Percentiles rank a stretch among this genome's conserved stretches.
These are phyloP conservation scores for Pyrenophora tritici-repentis DNA, from an alignment of 2,329 filamentous ascomycete species.

Conservation along the genomic window DNA sequence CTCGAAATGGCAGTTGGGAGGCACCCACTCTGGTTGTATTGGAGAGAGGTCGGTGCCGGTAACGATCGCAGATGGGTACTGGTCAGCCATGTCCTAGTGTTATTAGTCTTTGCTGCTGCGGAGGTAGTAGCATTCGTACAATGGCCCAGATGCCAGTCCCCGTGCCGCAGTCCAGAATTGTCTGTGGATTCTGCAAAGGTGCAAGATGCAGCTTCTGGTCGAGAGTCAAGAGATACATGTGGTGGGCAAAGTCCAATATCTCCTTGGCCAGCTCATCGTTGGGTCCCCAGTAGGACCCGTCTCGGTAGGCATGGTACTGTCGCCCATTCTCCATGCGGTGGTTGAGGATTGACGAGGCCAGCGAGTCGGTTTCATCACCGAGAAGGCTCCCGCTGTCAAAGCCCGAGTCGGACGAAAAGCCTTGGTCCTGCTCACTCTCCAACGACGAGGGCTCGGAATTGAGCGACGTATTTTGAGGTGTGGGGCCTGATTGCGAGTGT, in stretches of 20 bases:
- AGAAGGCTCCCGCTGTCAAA: conserved; percentile 46
- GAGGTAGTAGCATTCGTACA: conserved; percentile 5
- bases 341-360: conserved; percentile 43
- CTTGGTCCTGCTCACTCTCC: conserved; percentile 14
- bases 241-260: conserved; percentile 52
- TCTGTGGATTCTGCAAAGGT: conserved; percentile 37
- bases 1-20: conserved; percentile 54
- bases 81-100: conserved; percentile 33
- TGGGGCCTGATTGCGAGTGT: conserved; percentile 2
- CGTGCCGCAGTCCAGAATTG: conserved; percentile 43
- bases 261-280: conserved; percentile 53
- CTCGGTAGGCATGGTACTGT: conserved; percentile 45
- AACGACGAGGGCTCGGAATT: neutral
- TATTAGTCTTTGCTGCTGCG: neutral
- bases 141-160: conserved; percentile 49
- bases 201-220: conserved; percentile 44
- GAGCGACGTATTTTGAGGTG: neutral
- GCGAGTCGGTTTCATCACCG: conserved; percentile 43
- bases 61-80: conserved; percentile 36
- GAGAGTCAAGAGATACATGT: conserved; percentile 45
- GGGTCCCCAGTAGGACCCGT: conserved; percentile 48
- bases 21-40: conserved; percentile 56
- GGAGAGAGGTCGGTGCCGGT: conserved; percentile 56
- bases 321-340: conserved; percentile 48
- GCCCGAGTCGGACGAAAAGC: conserved; percentile 39